Conservation (phyloP, 78 protist genomes). For the Dictyostelium brefeldianum region DNA sequence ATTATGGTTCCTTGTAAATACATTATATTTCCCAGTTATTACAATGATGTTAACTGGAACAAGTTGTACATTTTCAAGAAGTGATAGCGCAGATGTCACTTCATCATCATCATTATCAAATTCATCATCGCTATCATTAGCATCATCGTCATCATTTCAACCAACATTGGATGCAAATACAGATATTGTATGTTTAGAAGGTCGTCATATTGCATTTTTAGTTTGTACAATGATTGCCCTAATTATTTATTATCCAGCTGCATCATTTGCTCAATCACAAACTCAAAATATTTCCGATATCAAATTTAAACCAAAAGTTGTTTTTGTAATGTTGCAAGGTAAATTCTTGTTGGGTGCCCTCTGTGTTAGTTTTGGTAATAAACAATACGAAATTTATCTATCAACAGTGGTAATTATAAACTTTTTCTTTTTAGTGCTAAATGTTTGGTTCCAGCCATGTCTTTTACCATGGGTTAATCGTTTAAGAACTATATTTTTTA, state of each 20-base stretch:
- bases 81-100: neutral
- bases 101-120: neutral
- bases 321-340: constrained; percentile 78
- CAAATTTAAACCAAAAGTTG: constrained; percentile 74
- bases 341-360: constrained; percentile 69
- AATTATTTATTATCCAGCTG: constrained; percentile 75
- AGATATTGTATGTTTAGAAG: constrained; percentile 47
- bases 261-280: constrained; percentile 77
- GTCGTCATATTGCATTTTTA: constrained; percentile 58
- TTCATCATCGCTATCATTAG: neutral
- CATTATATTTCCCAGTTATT: constrained; percentile 75
- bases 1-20: constrained; percentile 73
- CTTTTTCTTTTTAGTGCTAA: constrained; percentile 62
- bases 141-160: neutral
- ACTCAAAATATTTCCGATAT: constrained; percentile 79
- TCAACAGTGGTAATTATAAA: constrained; percentile 38
- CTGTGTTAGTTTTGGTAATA: constrained; percentile 63
- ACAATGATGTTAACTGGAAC: constrained; percentile 80
- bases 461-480: constrained; percentile 71
- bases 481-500: constrained; percentile 53
- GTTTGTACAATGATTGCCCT: constrained; percentile 75
- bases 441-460: constrained; percentile 74
- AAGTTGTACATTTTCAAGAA: constrained; percentile 51
- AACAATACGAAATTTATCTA: constrained; percentile 28
- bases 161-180: constrained; percentile 55